Base-by-base conservation (phyloP, 2,329 filamentous ascomycete genomes). In the Diaporthe citri region DNA sequence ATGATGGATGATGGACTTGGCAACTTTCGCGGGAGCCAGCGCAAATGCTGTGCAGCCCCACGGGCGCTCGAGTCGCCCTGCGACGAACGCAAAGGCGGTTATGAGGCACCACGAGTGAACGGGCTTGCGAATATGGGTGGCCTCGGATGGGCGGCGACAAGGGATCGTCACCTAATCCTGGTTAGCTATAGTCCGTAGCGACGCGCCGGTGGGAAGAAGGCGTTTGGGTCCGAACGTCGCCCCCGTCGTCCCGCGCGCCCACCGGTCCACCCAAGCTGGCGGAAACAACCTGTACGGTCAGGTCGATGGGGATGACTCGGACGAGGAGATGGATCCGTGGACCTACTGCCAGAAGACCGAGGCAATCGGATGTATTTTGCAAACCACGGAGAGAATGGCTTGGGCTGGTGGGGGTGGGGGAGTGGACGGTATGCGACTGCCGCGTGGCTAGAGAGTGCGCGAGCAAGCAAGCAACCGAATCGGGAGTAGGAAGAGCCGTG, bases 181-280 rank as follows among this genome's bases (percentile, higher is more conserved):
- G 64, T 69, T 69, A 69, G 64, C 46, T 7, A 55, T n/a, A 55
- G 64, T 28, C 48, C n/a, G 64, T 69, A 69, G 48, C 31, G 48
- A 55, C 34, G 48, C 48, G 64, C 64, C 64, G 64, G 64, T 69
- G 48, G 20, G 34, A 55, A 55, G 13, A 55, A 52, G 64, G 64
- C 64, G 64, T 52, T 51, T 69, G 48, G 64, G 64, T 41, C 48
- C 64, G 46, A 55, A 55, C 64, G 64, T 69, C 34, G 60, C 15
- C 31, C 7, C 48, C 64, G 34, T 55, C 34, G 34, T 52, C 31
- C 64, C 34, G 64, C 34, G 34, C 48, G 64, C 64, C 64, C 48
- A 55, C 64, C 64, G 34, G 64, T 36, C 31, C 48, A 48, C 64
- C 71, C 57, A 41, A 55, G 59, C 71, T 72, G 71, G 71, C 71